Base-by-base conservation (phyloP, 768 basidiomycete species). In the Pleurotus pulmonarius region DNA sequence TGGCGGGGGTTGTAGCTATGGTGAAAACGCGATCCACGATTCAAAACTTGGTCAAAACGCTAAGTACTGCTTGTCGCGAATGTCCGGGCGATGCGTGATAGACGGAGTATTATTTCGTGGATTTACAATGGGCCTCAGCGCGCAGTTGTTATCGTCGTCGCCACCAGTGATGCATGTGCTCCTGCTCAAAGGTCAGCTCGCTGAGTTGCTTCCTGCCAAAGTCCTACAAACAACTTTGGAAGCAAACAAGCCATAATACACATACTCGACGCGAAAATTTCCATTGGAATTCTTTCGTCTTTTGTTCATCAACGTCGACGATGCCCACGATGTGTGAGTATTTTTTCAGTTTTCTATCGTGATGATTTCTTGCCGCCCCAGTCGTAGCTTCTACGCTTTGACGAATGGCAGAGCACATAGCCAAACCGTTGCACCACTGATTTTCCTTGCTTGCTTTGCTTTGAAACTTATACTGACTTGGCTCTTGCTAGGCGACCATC, bases 361-460 rank as follows among this genome's bases (percentile, higher is more conserved):
- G 37, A 61, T 48, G n/a, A 58, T 58, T 11, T 49, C 47, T 61
- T 61, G 61, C 63, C 61, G 61, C 63, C 63, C 61, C 61, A 64
- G 63, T 62, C 61, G 55, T 64, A 64, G 63, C 59, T 54, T 46
- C 34, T 53, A 45, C 45, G 61, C 59, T 25, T 56, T 64, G 61
- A 61, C 59, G 61, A 64, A 56, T 40, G 63, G 61, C 58, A 62
- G 61, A 64, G 59, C 63, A 62, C 61, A 60, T 29, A 57, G 59
- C 63, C 61, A 62, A 64, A 62, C 29, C 60, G 61, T 60, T 60
- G 63, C 63, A 64, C 20, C 58, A 54, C 61, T 64, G 63, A 62
- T 18, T 20, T 51, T 44, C 9, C 22, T 40, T 37, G 18, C 3
- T 45, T 29, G 26, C 56, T 26, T 24, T 22, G 3, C 29, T 55